These are phyloP conservation scores for Didymella pinodella DNA, from an alignment of 2,329 filamentous ascomycete genomes.

Conservation along the genomic window DNA sequence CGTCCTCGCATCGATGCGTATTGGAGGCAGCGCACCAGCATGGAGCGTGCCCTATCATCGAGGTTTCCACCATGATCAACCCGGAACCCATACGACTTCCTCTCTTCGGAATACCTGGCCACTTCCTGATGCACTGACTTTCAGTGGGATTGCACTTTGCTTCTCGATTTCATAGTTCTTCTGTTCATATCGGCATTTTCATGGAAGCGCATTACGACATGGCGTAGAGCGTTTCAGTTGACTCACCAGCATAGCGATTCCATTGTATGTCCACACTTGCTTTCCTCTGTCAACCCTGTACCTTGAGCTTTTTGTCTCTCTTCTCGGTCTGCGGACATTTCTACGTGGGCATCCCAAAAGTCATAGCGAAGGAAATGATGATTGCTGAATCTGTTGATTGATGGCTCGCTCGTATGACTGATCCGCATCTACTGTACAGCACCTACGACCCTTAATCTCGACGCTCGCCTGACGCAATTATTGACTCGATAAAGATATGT, in stretches of 20 bases:
- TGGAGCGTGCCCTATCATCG: neutral
- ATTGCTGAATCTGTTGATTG: neutral
- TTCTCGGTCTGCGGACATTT: neutral
- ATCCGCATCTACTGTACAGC: neutral
- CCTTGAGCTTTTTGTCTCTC: neutral
- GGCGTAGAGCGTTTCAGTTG: constrained; percentile 2
- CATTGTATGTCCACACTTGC: neutral
- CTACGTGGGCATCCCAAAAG: neutral
- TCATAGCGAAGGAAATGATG: neutral
- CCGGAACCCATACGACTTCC: constrained; percentile 7
- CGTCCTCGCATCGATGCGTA: neutral
- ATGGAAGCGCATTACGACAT: neutral
- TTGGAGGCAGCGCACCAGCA: neutral
- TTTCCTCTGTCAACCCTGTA: neutral
- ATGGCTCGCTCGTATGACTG: neutral
- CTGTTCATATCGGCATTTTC: constrained; percentile 2
- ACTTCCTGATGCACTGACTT: constrained; percentile 21
- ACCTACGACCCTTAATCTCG: neutral
- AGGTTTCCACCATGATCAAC: neutral
- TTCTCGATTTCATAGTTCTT: neutral
- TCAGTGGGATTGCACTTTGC: neutral
- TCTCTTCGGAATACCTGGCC: constrained; percentile 29
- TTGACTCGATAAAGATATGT: neutral
- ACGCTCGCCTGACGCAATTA: neutral
- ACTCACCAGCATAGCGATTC: constrained; percentile 11